Conservation (phyloP, 495 filamentous ascomycete species). For the Viridothelium virens region DNA sequence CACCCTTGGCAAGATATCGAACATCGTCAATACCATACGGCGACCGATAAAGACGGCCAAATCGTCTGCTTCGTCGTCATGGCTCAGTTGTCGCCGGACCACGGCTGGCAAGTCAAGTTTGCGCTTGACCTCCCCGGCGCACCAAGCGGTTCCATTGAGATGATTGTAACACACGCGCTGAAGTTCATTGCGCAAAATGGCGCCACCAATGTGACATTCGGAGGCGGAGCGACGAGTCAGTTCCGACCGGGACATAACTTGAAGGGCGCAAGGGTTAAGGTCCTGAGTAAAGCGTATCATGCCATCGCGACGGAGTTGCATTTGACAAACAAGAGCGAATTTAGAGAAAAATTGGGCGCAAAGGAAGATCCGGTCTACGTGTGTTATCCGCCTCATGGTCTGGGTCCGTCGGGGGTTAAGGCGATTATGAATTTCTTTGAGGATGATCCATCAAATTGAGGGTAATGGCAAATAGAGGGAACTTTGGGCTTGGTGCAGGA, state of each 20-base stretch:
- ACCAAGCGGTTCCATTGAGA: conserved; percentile 72
- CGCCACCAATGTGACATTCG: conserved; percentile 65
- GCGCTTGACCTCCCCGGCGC: conserved; percentile 74
- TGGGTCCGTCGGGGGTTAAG: conserved; percentile 65
- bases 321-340: conserved; percentile 74
- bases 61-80: conserved; percentile 67
- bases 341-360: conserved; percentile 76
- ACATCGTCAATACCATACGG: conserved; percentile 78
- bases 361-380: conserved; percentile 71
- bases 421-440: conserved; percentile 80
- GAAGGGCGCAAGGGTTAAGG: conserved; percentile 61
- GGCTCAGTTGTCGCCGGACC: conserved; percentile 61
- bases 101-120: conserved; percentile 86
- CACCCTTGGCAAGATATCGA: conserved; percentile 68
- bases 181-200: conserved; percentile 56
- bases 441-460: conserved; percentile 41
- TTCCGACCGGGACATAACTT: conserved; percentile 68
- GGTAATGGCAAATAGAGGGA: background rate
- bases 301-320: conserved; percentile 69
- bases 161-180: conserved; percentile 69
- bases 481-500: no score
- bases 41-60: conserved; percentile 54
- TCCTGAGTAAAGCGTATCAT: conserved; percentile 68
- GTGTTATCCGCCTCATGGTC: conserved; percentile 69
- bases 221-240: conserved; percentile 60